Evolutionary conservation across 306 rosid genomes (phyloP).

Genomic region (Lathyrus sativus): DNA sequence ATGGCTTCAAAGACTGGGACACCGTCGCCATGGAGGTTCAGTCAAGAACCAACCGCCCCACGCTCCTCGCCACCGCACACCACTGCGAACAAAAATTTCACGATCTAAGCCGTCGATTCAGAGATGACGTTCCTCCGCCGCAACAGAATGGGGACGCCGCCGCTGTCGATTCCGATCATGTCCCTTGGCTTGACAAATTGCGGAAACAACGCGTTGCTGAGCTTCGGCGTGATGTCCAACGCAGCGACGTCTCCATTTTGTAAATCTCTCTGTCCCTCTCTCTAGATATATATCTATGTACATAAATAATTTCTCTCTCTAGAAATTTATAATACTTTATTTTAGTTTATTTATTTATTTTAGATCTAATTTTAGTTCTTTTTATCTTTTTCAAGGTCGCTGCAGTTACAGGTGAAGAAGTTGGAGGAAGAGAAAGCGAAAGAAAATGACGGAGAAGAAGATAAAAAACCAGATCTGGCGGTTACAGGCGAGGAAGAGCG

Average conservation of each 20-base stretch:
- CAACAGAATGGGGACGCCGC: conserved; percentile 34
- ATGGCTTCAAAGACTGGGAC: conserved; percentile 74
- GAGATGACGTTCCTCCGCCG: conserved; percentile 23
- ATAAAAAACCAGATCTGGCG: conserved; percentile 67
- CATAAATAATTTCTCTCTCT: neutral
- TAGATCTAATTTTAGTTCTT: conserved; percentile 50
- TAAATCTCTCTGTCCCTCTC: conserved; percentile 33
- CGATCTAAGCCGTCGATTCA: conserved; percentile 71
- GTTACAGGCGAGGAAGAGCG: conserved; percentile 38
- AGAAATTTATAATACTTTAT: conserved; percentile 9
- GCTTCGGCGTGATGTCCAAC: conserved; percentile 72
- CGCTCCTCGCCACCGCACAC: conserved; percentile 55
- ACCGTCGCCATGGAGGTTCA: conserved; percentile 68
- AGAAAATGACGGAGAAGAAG: conserved; percentile 41
- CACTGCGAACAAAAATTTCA: conserved; percentile 62
- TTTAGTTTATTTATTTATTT: conserved; percentile 21
- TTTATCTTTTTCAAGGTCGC: conserved; percentile 47
- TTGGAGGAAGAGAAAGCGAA: conserved; percentile 61
- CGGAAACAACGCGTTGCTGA: conserved; percentile 64
- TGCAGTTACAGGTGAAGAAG: conserved; percentile 70
- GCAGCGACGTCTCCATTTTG: conserved; percentile 67
- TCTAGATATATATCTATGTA: neutral
- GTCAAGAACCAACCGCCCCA: conserved; percentile 56
- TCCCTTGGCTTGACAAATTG: conserved; percentile 78
- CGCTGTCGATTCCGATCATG: conserved; percentile 40